Percentiles rank a stretch among this genome's conserved stretches.
Evolutionary conservation across 345 rosid genomes (phyloP).

Genomic region (Citrus unshiu): DNA sequence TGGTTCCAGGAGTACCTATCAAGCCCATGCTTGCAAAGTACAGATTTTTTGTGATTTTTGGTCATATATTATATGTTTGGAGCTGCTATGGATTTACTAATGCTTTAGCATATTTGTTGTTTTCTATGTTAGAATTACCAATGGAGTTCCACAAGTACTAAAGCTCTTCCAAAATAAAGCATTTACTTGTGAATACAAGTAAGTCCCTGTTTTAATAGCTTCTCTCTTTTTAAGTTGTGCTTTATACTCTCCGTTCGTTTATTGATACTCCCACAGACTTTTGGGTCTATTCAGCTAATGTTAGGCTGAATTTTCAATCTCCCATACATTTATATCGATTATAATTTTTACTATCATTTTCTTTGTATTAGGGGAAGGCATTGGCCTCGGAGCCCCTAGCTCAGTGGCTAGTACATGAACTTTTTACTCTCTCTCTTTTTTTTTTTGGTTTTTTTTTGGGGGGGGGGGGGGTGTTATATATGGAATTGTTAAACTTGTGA

Average conservation of each 20-base stretch:
- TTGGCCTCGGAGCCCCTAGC: not conserved
- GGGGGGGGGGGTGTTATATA: not conserved
- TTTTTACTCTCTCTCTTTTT: not conserved
- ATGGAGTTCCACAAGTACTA: slow-evolving; percentile 61
- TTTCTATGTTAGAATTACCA: slow-evolving; percentile 52
- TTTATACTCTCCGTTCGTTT: not conserved
- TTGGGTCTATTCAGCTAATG: not conserved
- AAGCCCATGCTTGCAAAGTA: slow-evolving; percentile 98
- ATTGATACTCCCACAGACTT: not conserved
- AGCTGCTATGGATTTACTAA: slow-evolving; percentile 1
- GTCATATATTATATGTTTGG: not conserved
- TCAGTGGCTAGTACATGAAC: not conserved
- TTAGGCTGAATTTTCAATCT: not conserved
- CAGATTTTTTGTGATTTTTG: slow-evolving; percentile 4
- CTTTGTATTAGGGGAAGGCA: not conserved
- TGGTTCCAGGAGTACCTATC: slow-evolving; percentile 80
- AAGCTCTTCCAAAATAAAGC: slow-evolving; percentile 60
- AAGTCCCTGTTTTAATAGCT: slow-evolving; percentile 24
- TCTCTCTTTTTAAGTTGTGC: not conserved
- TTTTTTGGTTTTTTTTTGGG: too few species aligned
- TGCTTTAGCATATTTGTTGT: slow-evolving; percentile 15
- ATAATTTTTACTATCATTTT: not conserved
- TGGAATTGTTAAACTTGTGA: not conserved
- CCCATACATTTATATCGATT: not conserved
- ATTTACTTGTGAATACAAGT: slow-evolving; percentile 91